Base-by-base conservation (phyloP, 257 asterid genomes). In the Solanum dulcamara region DNA sequence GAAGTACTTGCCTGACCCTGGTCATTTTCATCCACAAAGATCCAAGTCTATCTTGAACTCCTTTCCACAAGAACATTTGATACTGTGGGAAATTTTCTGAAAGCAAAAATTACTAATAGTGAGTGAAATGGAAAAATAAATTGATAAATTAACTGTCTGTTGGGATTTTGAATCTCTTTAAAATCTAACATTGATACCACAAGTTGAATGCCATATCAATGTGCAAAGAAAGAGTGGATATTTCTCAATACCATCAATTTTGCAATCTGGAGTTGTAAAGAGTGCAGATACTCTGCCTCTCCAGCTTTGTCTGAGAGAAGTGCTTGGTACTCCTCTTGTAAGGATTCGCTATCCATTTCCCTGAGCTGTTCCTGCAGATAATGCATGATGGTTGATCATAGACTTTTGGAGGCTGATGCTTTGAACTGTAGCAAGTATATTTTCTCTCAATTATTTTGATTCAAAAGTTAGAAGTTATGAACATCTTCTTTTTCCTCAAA, bases 241-340 rank as follows among this genome's bases (percentile, higher is more conserved):
- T 89, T 48, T 79, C 83, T 79, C 83, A 10, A 50, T 79, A 96
- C 98, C 92, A 93, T 91, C 84, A 96, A 55, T 90, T 89, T 91
- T 88, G 53, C 87, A 67, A 93, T 92, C 93, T 94, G 96, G 87
- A 87, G 92, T 86, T 91, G 93, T 87, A 94, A 90, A 74, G 99
- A 92, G 75, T 93, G 92, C 91, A 92, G 86, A 86, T 89, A 93
- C 90, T 91, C 94, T 37, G 91, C 88, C 90, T 92, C 95, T 92
- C 93, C 95, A 87, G 87, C 89, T 89, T 93, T 96, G 89, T 93
- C 97, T 57, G 93, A 92, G 84, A 88, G 84, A 81, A 93, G 94
- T 68, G 93, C 97, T 86, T 89, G 93, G 84, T 91, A 91, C 94
- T 93, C 98, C 85, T 90, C 94, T 71, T 91, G 88, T 92, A 96